These are phyloP conservation scores for Rhododendron molle DNA, from an alignment of 148 eudicot genomes.

Conservation along the genomic window DNA sequence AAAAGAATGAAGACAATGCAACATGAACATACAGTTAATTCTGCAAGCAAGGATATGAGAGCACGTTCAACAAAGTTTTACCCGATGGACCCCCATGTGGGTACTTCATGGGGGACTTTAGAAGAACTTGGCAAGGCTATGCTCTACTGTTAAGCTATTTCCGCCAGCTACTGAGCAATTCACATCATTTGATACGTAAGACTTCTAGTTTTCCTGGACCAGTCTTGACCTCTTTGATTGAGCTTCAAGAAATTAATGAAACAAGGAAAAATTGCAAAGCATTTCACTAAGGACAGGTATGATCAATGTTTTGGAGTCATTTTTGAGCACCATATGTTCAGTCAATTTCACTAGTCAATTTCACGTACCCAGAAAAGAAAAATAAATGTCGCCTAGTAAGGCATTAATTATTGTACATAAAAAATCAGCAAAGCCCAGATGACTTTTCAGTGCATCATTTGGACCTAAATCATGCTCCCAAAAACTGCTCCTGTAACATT, in stretches of 20 bases:
- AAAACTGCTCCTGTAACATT: not conserved
- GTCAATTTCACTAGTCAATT: no score
- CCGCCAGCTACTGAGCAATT: not conserved
- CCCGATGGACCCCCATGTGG: not conserved
- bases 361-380: not conserved
- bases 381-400: not conserved
- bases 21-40: not conserved
- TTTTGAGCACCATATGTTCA: not conserved
- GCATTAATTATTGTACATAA: not conserved
- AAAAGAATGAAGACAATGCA: not conserved
- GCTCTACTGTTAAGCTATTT: not conserved
- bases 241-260: not conserved
- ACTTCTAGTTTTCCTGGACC: no score
- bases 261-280: not conserved
- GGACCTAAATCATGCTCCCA: not conserved
- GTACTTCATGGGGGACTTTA: not conserved
- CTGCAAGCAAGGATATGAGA: not conserved
- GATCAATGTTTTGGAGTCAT: not conserved
- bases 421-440: not conserved
- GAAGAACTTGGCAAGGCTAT: not conserved
- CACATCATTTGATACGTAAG: not conserved
- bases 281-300: not conserved
- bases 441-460: not conserved
- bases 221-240: no score
- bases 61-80: not conserved